phyloP scores from a whole-genome alignment of 768 basidiomycete species.

The Rhodotorula toruloides region DNA sequence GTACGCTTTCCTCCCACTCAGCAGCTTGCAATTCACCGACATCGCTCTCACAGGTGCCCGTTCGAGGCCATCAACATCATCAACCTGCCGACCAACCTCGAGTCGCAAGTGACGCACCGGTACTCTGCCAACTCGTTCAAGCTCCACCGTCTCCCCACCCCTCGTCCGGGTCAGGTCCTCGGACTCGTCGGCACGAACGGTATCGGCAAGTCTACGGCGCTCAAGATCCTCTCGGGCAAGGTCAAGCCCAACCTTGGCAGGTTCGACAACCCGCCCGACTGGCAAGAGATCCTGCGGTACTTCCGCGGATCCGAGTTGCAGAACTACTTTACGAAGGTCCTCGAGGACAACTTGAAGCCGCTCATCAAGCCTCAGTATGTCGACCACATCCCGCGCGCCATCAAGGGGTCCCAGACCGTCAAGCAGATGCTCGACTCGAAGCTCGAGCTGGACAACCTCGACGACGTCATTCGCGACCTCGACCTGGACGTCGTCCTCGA shows the following conservation, averaged over 20 bases:
- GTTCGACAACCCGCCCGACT: conserved; percentile 97
- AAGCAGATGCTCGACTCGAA: conserved; percentile 87
- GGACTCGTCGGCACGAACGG: conserved; percentile 98
- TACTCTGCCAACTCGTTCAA: conserved; percentile 99
- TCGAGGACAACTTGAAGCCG: conserved; percentile 97
- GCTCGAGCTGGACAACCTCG: conserved; percentile 80
- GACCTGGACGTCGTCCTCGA: conserved; percentile 81
- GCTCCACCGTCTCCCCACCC: conserved; percentile 93
- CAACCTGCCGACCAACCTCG: conserved; percentile 94
- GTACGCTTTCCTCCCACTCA: conserved; percentile 42
- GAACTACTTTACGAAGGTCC: conserved; percentile 98
- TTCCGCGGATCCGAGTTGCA: conserved; percentile 98
- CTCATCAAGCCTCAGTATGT: conserved; percentile 99
- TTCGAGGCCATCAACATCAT: conserved; percentile 99
- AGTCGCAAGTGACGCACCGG: conserved; percentile 92
- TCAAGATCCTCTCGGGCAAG: conserved; percentile 94
- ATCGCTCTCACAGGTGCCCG: conserved; percentile 64
- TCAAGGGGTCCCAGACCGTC: too few species aligned
- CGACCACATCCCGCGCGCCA: conserved; percentile 92
- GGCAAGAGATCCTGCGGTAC: conserved; percentile 97
- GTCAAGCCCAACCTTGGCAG: conserved; percentile 95
- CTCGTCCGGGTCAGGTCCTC: conserved; percentile 94
- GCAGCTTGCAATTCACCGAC: neutral
- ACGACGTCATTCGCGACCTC: conserved; percentile 74
- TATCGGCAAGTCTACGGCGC: conserved; percentile 97